A percentile compares a stretch with the other conserved stretches of the same genome.
Conservation (phyloP, 495 filamentous ascomycete species). For the Aspergillus mulundensis region DNA sequence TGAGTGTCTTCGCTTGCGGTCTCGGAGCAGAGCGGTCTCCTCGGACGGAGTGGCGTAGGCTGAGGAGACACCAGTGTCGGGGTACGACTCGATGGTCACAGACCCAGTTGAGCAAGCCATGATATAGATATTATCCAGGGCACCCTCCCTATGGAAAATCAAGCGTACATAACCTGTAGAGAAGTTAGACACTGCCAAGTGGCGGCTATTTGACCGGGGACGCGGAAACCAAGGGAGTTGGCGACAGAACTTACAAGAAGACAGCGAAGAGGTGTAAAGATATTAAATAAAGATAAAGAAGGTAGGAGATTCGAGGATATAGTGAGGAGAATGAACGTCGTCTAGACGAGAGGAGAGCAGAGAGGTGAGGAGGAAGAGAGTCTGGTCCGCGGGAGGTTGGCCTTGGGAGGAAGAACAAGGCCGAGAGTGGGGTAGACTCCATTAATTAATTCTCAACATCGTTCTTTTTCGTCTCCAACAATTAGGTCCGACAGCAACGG, state of each 20-base stretch:
- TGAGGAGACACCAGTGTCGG: constrained; percentile 29
- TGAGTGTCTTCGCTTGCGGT: constrained; percentile 59
- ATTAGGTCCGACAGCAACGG: background rate
- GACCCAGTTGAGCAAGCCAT: constrained; percentile 48
- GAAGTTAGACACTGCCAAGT: constrained; percentile 8
- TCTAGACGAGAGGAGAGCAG: constrained; percentile 1
- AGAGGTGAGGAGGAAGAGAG: constrained; percentile 5
- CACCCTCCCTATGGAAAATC: constrained; percentile 3
- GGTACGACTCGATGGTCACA: constrained; percentile 43
- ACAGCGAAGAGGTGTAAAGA: constrained; percentile 8
- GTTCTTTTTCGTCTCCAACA: background rate
- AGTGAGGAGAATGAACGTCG: background rate
- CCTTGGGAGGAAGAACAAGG: background rate
- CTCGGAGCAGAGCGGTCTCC: constrained; percentile 37
- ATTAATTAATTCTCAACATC: background rate
- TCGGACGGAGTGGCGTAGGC: constrained; percentile 28
- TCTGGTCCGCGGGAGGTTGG: background rate
- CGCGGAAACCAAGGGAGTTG: constrained; percentile 7
- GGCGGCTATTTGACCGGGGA: constrained; percentile 5
- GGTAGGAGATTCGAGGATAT: constrained; percentile 5
- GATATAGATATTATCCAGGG: constrained; percentile 4
- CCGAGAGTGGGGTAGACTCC: constrained; percentile 4
- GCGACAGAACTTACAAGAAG: constrained; percentile 4
- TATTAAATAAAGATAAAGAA: background rate
- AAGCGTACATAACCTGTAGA: constrained; percentile 11